Conservation (phyloP, 2,329 filamentous ascomycete species). For the Cladosporium oxysporum region DNA sequence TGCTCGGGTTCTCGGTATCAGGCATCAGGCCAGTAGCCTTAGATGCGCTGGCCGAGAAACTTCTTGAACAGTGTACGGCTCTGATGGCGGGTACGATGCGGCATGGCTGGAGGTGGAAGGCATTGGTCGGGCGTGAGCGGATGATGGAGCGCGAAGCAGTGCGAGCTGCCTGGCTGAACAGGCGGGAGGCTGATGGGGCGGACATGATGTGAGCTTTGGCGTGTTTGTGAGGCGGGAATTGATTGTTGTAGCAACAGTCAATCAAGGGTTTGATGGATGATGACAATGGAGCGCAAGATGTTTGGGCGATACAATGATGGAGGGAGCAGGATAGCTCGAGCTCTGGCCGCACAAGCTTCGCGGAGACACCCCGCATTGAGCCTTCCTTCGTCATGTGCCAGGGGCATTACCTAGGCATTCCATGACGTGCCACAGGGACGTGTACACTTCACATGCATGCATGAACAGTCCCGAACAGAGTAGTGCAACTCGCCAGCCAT, state of each 20-base stretch:
- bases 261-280: neutral
- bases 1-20: slow-evolving; percentile 41
- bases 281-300: slow-evolving; percentile 13
- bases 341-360: slow-evolving; percentile 2
- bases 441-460: no score
- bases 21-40: slow-evolving; percentile 44
- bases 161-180: slow-evolving; percentile 29
- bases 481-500: no score
- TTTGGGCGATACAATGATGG: slow-evolving; percentile 8
- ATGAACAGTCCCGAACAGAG: no score
- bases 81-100: slow-evolving; percentile 11
- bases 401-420: neutral
- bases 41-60: slow-evolving; percentile 15
- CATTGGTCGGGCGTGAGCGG: slow-evolving; percentile 20
- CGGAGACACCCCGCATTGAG: slow-evolving; percentile 9
- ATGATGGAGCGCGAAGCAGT: slow-evolving; percentile 25
- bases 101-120: slow-evolving; percentile 17
- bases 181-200: slow-evolving; percentile 27
- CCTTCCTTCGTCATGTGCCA: slow-evolving; percentile 2
- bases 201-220: slow-evolving; percentile 27
- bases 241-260: neutral
- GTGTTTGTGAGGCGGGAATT: neutral
- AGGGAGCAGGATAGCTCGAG: neutral
- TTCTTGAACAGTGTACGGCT: slow-evolving; percentile 16
- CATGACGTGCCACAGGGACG: neutral